Conservation (phyloP, 192 early-diverging fungal species). For the Mortierella claussenii region DNA sequence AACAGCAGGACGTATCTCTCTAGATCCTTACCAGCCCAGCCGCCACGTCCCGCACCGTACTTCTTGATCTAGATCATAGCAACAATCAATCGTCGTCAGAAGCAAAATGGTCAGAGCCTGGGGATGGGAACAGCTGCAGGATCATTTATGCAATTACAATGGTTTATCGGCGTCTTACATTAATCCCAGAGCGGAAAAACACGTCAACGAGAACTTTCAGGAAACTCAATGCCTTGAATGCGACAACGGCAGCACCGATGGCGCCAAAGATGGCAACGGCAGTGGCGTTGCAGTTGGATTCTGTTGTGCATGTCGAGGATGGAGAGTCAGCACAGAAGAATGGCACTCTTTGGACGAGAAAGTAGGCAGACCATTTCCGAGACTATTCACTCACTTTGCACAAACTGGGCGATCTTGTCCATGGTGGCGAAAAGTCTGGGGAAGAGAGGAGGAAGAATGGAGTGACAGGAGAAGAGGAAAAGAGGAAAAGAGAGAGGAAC, state of each 20-base stretch:
- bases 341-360: neutral
- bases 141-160: too few relatives aligned
- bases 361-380: too few relatives aligned
- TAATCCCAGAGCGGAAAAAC: slow-evolving; percentile 55
- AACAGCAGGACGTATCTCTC: neutral
- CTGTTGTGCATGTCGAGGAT: slow-evolving; percentile 13
- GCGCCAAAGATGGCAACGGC: slow-evolving; percentile 48
- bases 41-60: slow-evolving; percentile 48
- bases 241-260: slow-evolving; percentile 47
- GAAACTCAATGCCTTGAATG: slow-evolving; percentile 48
- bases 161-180: too few relatives aligned
- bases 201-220: slow-evolving; percentile 57
- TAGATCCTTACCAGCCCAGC: slow-evolving; percentile 43
- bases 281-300: slow-evolving; percentile 39
- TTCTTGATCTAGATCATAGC: slow-evolving; percentile 15
- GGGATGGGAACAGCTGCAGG: too few relatives aligned
- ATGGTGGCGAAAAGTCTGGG: slow-evolving; percentile 11
- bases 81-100: too few relatives aligned
- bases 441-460: neutral
- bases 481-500: neutral
- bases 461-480: slow-evolving; percentile 5
- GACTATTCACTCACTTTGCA: slow-evolving; percentile 34
- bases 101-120: too few relatives aligned
- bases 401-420: slow-evolving; percentile 45
- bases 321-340: neutral